phyloP scores from a whole-genome alignment of 495 filamentous ascomycete genomes.

The Stereocaulon alpinum region DNA sequence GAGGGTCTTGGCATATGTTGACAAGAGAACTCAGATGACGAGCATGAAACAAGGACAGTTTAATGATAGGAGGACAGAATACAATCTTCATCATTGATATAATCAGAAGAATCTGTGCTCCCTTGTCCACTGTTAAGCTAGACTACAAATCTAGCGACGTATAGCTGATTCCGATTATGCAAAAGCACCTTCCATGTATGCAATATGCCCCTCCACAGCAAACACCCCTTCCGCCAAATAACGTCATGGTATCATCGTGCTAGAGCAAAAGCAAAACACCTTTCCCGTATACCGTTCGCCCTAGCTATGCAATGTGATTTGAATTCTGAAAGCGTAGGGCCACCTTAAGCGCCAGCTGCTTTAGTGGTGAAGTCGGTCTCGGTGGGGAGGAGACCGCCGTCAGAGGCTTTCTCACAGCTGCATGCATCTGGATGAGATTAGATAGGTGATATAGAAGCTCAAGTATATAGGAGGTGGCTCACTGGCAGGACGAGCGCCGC shows the following conservation, averaged over 20 bases:
- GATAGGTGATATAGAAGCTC: neutral
- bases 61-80: neutral
- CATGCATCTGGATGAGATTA: conserved; percentile 49
- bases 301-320: conserved; percentile 1
- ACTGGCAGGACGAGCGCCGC: conserved; percentile 39
- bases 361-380: conserved; percentile 79
- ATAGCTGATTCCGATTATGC: neutral
- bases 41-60: too few species aligned
- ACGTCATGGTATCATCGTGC: neutral
- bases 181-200: neutral
- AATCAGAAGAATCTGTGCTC: neutral
- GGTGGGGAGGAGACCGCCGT: conserved; percentile 41
- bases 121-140: neutral
- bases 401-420: conserved; percentile 67
- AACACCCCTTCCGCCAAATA: neutral
- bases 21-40: too few species aligned
- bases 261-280: neutral
- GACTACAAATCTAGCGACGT: neutral
- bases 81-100: neutral
- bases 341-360: conserved; percentile 16
- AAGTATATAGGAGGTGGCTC: neutral
- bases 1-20: neutral
- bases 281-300: neutral
- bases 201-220: neutral
- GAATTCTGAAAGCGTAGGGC: too few species aligned